Percentiles rank a stretch among this genome's conserved stretches.
Conservation (phyloP, 2,329 filamentous ascomycete genomes). For the Colletotrichum spinosum region DNA sequence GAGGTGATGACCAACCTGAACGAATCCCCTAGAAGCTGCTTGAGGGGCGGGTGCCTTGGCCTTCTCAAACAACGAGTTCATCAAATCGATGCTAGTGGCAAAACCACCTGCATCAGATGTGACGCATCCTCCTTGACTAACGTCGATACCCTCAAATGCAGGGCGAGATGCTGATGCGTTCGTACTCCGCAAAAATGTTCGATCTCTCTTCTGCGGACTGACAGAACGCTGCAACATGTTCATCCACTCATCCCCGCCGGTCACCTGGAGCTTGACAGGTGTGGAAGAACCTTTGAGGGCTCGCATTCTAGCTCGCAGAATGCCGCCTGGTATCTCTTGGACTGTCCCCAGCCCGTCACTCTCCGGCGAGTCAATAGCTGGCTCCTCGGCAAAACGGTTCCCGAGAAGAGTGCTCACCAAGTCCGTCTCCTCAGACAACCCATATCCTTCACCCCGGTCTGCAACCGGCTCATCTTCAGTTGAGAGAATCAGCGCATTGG, state of each 20-base stretch:
- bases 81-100: constrained; percentile 91
- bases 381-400: constrained; percentile 83
- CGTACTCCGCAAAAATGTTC: constrained; percentile 73
- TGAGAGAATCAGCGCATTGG: constrained; percentile 69
- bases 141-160: constrained; percentile 55
- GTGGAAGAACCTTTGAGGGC: constrained; percentile 70
- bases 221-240: constrained; percentile 94
- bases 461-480: constrained; percentile 67
- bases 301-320: constrained; percentile 73
- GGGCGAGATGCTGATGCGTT: constrained; percentile 57
- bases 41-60: constrained; percentile 67
- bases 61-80: constrained; percentile 92
- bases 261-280: constrained; percentile 69
- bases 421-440: constrained; percentile 75
- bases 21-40: constrained; percentile 74
- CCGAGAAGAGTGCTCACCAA: constrained; percentile 83
- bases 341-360: constrained; percentile 59
- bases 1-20: constrained; percentile 82
- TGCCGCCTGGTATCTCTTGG: constrained; percentile 68
- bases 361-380: constrained; percentile 62
- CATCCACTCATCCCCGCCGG: constrained; percentile 87
- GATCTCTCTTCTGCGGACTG: constrained; percentile 92
- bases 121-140: constrained; percentile 45
- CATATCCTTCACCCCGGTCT: constrained; percentile 81
- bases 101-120: constrained; percentile 73